Evolutionary conservation across 208 protist genomes (phyloP).

Genomic region (Acanthamoeba lenticulata): DNA sequence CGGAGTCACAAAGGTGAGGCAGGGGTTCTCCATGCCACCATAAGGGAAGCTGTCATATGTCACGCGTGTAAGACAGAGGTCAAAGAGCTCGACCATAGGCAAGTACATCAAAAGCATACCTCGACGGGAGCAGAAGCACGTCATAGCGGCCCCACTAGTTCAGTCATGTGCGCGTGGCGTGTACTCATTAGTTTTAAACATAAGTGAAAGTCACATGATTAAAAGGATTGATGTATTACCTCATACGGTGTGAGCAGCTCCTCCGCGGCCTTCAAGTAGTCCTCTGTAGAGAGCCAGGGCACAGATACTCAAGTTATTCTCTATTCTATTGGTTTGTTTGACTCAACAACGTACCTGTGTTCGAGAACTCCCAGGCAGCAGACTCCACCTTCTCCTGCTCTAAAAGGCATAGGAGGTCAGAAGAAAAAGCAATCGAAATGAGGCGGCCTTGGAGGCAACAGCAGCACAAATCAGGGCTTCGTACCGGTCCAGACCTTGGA

Average conservation of each 20-base stretch:
- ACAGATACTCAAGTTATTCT: no score
- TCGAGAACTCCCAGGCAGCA: slow-evolving; percentile 88
- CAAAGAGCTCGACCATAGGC: no score
- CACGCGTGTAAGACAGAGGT: no score
- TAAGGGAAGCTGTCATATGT: slow-evolving; percentile 89
- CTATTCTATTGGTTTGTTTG: no score
- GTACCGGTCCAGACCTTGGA: neutral
- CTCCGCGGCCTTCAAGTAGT: slow-evolving; percentile 85
- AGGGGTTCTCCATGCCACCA: slow-evolving; percentile 88
- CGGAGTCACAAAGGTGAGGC: slow-evolving; percentile 90
- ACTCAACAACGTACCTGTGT: slow-evolving; percentile 71
- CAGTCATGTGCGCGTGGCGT: neutral
- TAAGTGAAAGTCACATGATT: neutral
- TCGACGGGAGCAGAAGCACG: slow-evolving; percentile 87
- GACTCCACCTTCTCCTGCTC: slow-evolving; percentile 81
- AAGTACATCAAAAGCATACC: no score
- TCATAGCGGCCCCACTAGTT: slow-evolving; percentile 80
- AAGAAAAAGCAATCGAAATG: neutral
- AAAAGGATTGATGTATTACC: slow-evolving; percentile 73
- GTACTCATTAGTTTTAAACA: neutral
- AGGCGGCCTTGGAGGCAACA: neutral
- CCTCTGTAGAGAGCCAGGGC: no score
- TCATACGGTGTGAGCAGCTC: slow-evolving; percentile 84
- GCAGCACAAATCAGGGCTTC: no score
- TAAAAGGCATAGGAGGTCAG: slow-evolving; percentile 54